phyloP scores from a whole-genome alignment of 2,329 filamentous ascomycete species.

The Hypoxylon sp. region DNA sequence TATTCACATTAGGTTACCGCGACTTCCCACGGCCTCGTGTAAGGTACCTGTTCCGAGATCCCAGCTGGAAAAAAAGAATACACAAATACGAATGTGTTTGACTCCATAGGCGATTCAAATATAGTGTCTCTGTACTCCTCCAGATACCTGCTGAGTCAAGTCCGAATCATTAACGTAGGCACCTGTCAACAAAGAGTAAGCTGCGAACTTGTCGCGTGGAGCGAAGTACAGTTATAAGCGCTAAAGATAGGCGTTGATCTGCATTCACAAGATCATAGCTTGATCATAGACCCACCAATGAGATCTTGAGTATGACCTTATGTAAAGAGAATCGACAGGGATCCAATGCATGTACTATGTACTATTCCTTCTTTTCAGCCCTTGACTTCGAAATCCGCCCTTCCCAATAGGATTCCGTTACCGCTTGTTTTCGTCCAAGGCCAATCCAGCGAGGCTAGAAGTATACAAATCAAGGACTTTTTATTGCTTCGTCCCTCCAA shows the following conservation, averaged over 20 bases:
- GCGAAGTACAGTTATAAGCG: neutral
- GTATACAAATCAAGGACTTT: conserved; percentile 10
- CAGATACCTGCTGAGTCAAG: neutral
- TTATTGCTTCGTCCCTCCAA: conserved; percentile 4
- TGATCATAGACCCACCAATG: conserved; percentile 37
- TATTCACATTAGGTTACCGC: neutral
- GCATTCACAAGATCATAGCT: conserved; percentile 37
- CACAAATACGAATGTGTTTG: neutral
- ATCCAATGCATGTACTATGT: conserved; percentile 9
- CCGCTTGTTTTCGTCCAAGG: conserved; percentile 16
- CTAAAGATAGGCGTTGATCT: conserved; percentile 19
- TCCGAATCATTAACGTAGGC: neutral
- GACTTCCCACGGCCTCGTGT: too few relatives aligned
- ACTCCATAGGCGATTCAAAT: neutral
- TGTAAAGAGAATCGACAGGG: conserved; percentile 31
- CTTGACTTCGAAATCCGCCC: conserved; percentile 17
- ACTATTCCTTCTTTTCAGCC: conserved; percentile 25
- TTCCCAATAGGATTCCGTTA: conserved; percentile 19
- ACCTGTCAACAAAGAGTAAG: neutral
- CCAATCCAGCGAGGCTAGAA: conserved; percentile 6
- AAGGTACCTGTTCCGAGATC: too few relatives aligned
- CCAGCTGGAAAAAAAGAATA: neutral
- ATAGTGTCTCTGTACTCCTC: neutral
- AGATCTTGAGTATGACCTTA: conserved; percentile 22
- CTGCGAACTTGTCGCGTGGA: neutral